phyloP scores from a whole-genome alignment of 352 stramenopile species.

The Hyaloperonospora brassicae region DNA sequence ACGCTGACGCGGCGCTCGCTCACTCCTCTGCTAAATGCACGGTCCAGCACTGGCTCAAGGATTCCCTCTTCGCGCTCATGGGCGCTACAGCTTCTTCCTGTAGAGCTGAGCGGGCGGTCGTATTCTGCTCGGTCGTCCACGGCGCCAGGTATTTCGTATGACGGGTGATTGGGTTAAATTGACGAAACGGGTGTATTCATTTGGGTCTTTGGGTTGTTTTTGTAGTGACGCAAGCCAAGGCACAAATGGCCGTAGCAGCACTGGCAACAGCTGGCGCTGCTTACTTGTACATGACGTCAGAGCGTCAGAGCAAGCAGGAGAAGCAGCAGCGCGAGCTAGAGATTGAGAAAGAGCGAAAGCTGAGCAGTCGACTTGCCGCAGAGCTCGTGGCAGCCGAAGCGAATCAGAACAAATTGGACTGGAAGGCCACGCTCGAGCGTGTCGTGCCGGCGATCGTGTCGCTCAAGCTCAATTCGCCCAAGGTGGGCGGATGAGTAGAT shows the following conservation, averaged over 20 bases:
- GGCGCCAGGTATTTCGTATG: slow-evolving; percentile 17
- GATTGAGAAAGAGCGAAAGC: slow-evolving; percentile 47
- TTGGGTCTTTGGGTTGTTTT: slow-evolving; percentile 2
- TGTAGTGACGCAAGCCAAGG: slow-evolving; percentile 25
- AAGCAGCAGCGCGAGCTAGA: slow-evolving; percentile 60
- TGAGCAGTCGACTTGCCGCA: slow-evolving; percentile 55
- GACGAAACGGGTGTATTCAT: background rate
- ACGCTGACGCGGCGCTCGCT: slow-evolving; percentile 14
- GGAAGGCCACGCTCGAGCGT: slow-evolving; percentile 79
- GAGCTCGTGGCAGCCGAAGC: slow-evolving; percentile 61
- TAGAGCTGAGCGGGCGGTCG: slow-evolving; percentile 1
- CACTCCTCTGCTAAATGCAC: slow-evolving; percentile 1
- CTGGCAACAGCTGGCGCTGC: slow-evolving; percentile 31
- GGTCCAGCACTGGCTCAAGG: background rate
- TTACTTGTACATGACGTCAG: slow-evolving; percentile 45
- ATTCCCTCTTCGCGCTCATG: background rate
- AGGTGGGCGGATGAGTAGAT: slow-evolving; percentile 27
- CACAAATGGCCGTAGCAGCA: slow-evolving; percentile 21
- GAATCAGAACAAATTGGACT: slow-evolving; percentile 60
- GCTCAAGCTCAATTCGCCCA: slow-evolving; percentile 84
- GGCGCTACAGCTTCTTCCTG: slow-evolving; percentile 9
- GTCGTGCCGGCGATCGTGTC: slow-evolving; percentile 82
- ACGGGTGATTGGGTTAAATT: background rate
- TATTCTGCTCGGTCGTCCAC: slow-evolving; percentile 18
- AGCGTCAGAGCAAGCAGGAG: slow-evolving; percentile 35